These are phyloP conservation scores for Penicillium samsonianum DNA, from an alignment of 495 filamentous ascomycete genomes.

Conservation along the genomic window DNA sequence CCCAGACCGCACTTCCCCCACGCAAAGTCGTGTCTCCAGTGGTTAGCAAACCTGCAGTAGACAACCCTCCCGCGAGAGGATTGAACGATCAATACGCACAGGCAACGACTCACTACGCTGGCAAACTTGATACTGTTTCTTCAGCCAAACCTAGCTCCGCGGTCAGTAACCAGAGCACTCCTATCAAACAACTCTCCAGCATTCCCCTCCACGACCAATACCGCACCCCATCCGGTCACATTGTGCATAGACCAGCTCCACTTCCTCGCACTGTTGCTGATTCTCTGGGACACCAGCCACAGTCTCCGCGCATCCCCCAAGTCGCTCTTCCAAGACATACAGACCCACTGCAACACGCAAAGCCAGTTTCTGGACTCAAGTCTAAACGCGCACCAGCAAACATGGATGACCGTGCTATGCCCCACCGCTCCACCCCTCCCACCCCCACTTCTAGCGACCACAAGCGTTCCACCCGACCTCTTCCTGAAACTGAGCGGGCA, in stretches of 20 bases:
- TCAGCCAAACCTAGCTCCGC: constrained; percentile 29
- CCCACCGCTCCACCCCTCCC: constrained; percentile 13
- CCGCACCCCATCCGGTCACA: constrained; percentile 39
- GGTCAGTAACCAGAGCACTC: constrained; percentile 20
- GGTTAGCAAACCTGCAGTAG: not conserved
- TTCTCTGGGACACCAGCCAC: constrained; percentile 2
- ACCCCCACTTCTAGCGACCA: constrained; percentile 9
- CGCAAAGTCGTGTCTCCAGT: constrained; percentile 7
- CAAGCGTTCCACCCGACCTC: not conserved
- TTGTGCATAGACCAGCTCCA: constrained; percentile 12
- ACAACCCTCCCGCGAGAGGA: constrained; percentile 5
- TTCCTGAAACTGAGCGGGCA: constrained; percentile 13
- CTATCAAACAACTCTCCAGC: constrained; percentile 3
- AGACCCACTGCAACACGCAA: constrained; percentile 9
- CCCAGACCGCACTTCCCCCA: constrained; percentile 6
- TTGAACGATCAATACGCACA: constrained; percentile 18
- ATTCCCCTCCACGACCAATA: constrained; percentile 48
- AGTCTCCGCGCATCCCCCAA: constrained; percentile 6
- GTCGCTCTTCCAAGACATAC: constrained; percentile 11
- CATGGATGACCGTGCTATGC: constrained; percentile 14
- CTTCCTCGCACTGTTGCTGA: constrained; percentile 20
- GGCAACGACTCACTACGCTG: constrained; percentile 16
- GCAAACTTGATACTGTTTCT: constrained; percentile 7
- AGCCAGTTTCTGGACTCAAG: constrained; percentile 22
- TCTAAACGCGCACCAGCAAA: constrained; percentile 28